Evolutionary conservation across 768 basidiomycete genomes (phyloP).

Genomic region (Nidularia pulvinata): DNA sequence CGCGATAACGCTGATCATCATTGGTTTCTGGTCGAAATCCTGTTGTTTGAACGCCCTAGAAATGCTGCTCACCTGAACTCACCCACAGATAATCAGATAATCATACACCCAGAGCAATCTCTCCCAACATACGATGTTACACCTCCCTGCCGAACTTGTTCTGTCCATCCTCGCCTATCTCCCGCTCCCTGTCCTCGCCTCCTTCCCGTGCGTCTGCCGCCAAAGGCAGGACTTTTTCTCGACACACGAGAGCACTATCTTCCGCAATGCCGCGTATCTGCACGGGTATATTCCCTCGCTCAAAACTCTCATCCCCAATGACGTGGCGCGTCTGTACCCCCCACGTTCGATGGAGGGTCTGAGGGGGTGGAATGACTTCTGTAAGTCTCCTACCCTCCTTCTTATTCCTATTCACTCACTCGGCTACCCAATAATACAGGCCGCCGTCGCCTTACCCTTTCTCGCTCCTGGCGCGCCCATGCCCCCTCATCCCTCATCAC

Average conservation of each 20-base stretch:
- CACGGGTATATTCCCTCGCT: slow-evolving; percentile 42
- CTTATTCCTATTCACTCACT: slow-evolving; percentile 1
- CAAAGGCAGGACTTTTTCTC: slow-evolving; percentile 47
- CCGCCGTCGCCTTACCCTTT: slow-evolving; percentile 37
- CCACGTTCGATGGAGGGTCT: slow-evolving; percentile 34
- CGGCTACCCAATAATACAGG: slow-evolving; percentile 29
- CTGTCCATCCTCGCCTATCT: slow-evolving; percentile 50
- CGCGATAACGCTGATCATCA: no score
- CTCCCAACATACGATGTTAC: no score
- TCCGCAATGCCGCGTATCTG: slow-evolving; percentile 52
- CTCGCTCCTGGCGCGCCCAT: slow-evolving; percentile 55
- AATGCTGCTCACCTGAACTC: no score
- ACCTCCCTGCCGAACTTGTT: slow-evolving; percentile 57
- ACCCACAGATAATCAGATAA: no score
- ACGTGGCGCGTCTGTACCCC: slow-evolving; percentile 26
- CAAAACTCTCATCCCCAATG: slow-evolving; percentile 4
- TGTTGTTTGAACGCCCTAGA: no score
- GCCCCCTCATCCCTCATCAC: slow-evolving; percentile 35
- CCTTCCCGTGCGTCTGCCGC: slow-evolving; percentile 34
- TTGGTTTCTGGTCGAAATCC: no score
- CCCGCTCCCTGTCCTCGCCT: slow-evolving; percentile 38
- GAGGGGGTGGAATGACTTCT: slow-evolving; percentile 57
- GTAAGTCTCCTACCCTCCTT: slow-evolving; percentile 32
- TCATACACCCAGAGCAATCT: no score
- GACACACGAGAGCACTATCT: slow-evolving; percentile 50